These are phyloP conservation scores for Melaleuca alternifolia DNA, from an alignment of 345 rosid genomes.

Conservation along the genomic window DNA sequence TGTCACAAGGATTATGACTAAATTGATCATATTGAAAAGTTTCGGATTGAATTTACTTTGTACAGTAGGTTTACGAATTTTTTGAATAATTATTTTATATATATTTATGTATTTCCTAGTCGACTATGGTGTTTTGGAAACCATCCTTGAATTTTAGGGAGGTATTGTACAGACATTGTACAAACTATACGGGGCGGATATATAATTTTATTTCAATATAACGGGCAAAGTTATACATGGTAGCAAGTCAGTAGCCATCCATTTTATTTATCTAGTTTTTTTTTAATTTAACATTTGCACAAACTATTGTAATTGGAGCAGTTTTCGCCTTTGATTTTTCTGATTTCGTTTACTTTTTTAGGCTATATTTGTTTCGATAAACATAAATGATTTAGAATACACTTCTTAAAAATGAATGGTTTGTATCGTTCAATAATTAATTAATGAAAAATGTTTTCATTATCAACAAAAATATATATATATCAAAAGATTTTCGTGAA, in stretches of 20 bases:
- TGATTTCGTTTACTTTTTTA: neutral
- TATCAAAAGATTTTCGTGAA: too few species aligned
- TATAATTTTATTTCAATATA: neutral
- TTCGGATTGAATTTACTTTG: neutral
- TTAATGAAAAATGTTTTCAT: too few species aligned
- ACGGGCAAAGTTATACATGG: neutral
- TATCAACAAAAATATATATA: too few species aligned
- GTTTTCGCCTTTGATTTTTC: neutral
- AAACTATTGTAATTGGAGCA: neutral
- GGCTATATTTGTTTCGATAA: too few species aligned
- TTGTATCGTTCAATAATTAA: too few species aligned
- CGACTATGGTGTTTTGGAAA: neutral
- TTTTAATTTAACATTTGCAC: neutral
- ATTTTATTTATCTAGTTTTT: neutral
- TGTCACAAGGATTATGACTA: too few species aligned
- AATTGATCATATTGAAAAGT: neutral
- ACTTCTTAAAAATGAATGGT: too few species aligned
- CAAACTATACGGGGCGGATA: neutral
- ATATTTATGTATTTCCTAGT: neutral
- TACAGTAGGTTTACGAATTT: too few species aligned
- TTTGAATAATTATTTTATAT: too few species aligned
- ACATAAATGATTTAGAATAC: too few species aligned
- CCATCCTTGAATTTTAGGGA: neutral
- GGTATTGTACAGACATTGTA: neutral
- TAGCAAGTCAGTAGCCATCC: neutral